Evolutionary conservation across 179 eudicot genomes (phyloP), one percentile per base, ranked within the genome.

Genomic region (Heliamphora pulchella): DNA sequence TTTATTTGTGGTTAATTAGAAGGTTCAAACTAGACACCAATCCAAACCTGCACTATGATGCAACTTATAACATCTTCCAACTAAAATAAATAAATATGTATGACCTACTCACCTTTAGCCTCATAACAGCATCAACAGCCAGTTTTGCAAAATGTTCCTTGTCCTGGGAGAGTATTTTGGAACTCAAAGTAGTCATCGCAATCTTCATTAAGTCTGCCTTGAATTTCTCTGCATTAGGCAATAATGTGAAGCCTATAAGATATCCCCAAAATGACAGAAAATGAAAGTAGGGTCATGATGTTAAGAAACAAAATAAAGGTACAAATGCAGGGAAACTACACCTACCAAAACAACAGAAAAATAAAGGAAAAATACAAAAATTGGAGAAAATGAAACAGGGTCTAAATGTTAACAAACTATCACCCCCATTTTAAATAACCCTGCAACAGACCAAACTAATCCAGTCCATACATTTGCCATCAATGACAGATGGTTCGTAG

Each of bases 61-160:
- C 58, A 76, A 31, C 73, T 3, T 3, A 67, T 8, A 54, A 17
- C 70, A 9, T 39, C 4, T 39, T 65, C 48, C 54, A 63, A 63
- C 71, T 71, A 62, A 50, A 78, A 63, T 66, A 69, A 51, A 39
- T 68, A 77, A 43, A 78, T 43, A 72, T 41, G 39, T 17, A 43
- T 15, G 54, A 77, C 54, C 22, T n/a, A 73, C 83, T 84, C 59
- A 94, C 99, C 94, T 96, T 94, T 62, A 94, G 84, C 84, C 99
- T 92, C 99, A 96, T 89, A 78, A 96, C 99, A 80, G 99, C 99
- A 85, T 96, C 99, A 47, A 96, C 99, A 76, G 99, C 98, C 82
- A 94, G 84, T 78, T 87, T 85, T 51, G 96, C 99, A 87, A 96
- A 96, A 85, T 91, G 99, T 77, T 92, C 98, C 88, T 94, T 96